Base-by-base conservation (phyloP, 176 grass and related monocot species). In the Phoenix dactylifera region DNA sequence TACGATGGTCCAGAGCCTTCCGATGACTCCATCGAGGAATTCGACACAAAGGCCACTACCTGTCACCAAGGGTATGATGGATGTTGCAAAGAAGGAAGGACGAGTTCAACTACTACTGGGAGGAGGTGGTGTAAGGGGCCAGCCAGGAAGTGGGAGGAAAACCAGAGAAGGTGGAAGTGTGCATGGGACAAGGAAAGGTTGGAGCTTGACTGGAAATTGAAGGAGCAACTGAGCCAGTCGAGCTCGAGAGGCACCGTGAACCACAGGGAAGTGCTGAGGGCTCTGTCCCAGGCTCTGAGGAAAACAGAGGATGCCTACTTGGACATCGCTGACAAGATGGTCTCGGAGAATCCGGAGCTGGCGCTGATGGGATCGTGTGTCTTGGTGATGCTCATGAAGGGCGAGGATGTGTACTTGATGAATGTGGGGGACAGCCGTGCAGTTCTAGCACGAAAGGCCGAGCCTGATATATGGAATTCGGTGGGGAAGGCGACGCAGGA, bases 321-420 rank as follows among this genome's bases (percentile, higher is more conserved):
- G 19, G 87, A 73, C 57, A 72, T 88, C 48, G 84, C 93, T 2
- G 93, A 98, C 44, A 87, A 85, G 78, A 86, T 90, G 84, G 84
- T 79, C 39, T 51, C 32, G 0, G 78, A 82, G 51, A 92, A 81
- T 60, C 93, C 93, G 0, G 93, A 98, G 76, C 84, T 98, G 2
- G 87, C 84, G 15, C 78, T 98, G 49, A 98, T 98, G 93, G 87
- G 93, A 20, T 98, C 93, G 3, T 98, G 93, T 32, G 83, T 98
- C 7, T 72, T 98, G 0, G 85, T 81, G 30, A 90, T 87, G 74
- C 71, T 98, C 0, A 76, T 98, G 81, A 92, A 88, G 72, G 93
- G 93, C 1, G 93, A 98, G 20, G 81, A 98, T 59, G 78, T 98
- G 55, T 98, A 98, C 59, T n/a, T 98, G 55, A 83, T 98, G 93